Evolutionary conservation across 2,329 filamentous ascomycete species (phyloP).

Genomic region (Talaromyces sp.): DNA sequence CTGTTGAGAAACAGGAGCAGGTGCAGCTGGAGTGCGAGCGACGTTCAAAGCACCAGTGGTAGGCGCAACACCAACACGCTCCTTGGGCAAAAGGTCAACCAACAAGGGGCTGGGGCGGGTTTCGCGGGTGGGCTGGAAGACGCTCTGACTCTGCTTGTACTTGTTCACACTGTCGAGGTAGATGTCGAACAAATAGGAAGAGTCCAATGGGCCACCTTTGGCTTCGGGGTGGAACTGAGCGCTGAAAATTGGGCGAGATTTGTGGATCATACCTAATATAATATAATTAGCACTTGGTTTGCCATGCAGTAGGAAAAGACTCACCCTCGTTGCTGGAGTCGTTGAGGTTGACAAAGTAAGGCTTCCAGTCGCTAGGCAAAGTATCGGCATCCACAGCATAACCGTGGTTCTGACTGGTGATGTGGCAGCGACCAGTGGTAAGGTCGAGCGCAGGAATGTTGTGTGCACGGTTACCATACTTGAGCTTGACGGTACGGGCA

Average conservation of each 20-base stretch:
- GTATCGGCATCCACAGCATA: slow-evolving; percentile 89
- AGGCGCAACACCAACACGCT: slow-evolving; percentile 86
- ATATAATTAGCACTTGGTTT: slow-evolving; percentile 9
- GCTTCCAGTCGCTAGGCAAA: slow-evolving; percentile 83
- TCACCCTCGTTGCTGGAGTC: slow-evolving; percentile 90
- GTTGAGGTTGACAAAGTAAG: slow-evolving; percentile 98
- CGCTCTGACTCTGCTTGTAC: slow-evolving; percentile 80
- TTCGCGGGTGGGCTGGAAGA: slow-evolving; percentile 70
- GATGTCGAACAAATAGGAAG: slow-evolving; percentile 92
- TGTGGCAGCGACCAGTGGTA: slow-evolving; percentile 95
- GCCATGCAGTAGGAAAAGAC: slow-evolving; percentile 21
- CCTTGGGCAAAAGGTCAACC: slow-evolving; percentile 87
- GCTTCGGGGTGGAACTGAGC: slow-evolving; percentile 99
- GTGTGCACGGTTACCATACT: slow-evolving; percentile 98
- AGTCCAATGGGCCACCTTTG: slow-evolving; percentile 95
- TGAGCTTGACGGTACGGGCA: slow-evolving; percentile 91
- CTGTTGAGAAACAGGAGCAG: slow-evolving; percentile 25
- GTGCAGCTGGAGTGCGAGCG: slow-evolving; percentile 34
- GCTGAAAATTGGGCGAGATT: slow-evolving; percentile 92
- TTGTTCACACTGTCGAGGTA: slow-evolving; percentile 86
- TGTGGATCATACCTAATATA: slow-evolving; percentile 80
- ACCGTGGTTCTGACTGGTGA: slow-evolving; percentile 97
- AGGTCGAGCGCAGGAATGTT: slow-evolving; percentile 96
- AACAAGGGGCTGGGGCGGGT: slow-evolving; percentile 84
- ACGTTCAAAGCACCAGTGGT: slow-evolving; percentile 56